Conservation (phyloP, 352 stramenopile genomes). For the Pythium phragmitis region DNA sequence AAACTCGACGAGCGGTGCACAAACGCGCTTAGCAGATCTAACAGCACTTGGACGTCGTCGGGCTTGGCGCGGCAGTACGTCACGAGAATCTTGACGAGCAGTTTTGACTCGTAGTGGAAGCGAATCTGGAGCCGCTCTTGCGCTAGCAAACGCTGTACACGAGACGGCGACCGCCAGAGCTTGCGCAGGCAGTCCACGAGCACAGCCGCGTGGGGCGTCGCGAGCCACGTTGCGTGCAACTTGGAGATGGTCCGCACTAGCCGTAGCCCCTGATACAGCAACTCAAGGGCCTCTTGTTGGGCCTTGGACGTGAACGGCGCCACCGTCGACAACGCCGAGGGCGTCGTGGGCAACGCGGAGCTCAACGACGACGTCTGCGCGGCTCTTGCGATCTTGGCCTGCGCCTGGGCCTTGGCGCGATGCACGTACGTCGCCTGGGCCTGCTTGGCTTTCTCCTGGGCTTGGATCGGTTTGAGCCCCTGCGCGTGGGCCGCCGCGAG, state of each 20-base stretch:
- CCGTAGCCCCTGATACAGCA: conserved; percentile 93
- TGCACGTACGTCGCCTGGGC: conserved; percentile 87
- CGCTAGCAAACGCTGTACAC: conserved; percentile 63
- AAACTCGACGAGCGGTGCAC: conserved; percentile 87
- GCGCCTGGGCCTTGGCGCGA: conserved; percentile 81
- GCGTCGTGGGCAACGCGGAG: conserved; percentile 24
- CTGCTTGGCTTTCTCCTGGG: conserved; percentile 90
- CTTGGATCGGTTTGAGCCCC: conserved; percentile 82
- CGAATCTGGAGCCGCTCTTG: conserved; percentile 85
- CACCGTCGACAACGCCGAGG: conserved; percentile 22
- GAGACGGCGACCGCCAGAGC: conserved; percentile 91
- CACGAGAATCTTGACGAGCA: conserved; percentile 95
- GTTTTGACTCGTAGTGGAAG: conserved; percentile 94
- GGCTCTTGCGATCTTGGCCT: conserved; percentile 81
- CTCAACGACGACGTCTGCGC: conserved; percentile 63
- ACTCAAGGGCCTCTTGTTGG: conserved; percentile 90
- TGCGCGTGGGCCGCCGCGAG: conserved; percentile 83
- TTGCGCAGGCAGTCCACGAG: conserved; percentile 94
- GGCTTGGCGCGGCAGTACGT: conserved; percentile 91
- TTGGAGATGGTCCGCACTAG: conserved; percentile 91
- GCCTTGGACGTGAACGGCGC: conserved; percentile 68
- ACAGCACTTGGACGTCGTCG: conserved; percentile 94
- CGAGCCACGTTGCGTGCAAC: conserved; percentile 89
- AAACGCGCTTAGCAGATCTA: conserved; percentile 96
- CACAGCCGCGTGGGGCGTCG: conserved; percentile 55